Conservation (phyloP, 345 rosid species). For the Salix brachista region DNA sequence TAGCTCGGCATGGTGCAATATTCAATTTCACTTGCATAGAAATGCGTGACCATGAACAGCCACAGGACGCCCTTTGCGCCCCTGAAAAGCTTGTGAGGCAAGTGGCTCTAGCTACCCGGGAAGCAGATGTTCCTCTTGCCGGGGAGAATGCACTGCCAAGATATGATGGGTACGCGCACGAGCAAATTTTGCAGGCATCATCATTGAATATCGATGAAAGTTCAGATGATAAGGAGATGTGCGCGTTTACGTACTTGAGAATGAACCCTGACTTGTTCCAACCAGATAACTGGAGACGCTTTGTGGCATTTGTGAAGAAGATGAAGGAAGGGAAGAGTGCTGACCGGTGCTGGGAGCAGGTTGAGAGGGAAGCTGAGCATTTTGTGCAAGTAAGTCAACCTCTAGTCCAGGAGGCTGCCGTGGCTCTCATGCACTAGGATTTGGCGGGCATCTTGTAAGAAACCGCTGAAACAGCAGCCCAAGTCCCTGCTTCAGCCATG, state of each 20-base stretch:
- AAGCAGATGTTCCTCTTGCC: slow-evolving; percentile 69
- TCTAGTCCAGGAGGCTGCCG: slow-evolving; percentile 70
- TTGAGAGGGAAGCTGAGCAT: slow-evolving; percentile 90
- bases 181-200: slow-evolving; percentile 68
- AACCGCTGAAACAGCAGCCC: background rate
- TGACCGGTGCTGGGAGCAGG: slow-evolving; percentile 60
- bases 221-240: slow-evolving; percentile 54
- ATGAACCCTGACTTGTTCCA: slow-evolving; percentile 81
- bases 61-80: slow-evolving; percentile 86
- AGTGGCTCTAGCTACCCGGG: slow-evolving; percentile 68
- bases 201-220: slow-evolving; percentile 47
- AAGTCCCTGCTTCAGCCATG: slow-evolving; percentile 8
- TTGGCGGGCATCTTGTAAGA: background rate
- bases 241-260: slow-evolving; percentile 94
- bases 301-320: slow-evolving; percentile 87
- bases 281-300: slow-evolving; percentile 74
- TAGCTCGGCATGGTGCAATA: slow-evolving; percentile 77
- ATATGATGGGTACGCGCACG: slow-evolving; percentile 65
- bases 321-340: slow-evolving; percentile 75
- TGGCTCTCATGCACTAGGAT: slow-evolving; percentile 54
- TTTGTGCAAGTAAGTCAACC: slow-evolving; percentile 75
- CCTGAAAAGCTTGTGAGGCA: slow-evolving; percentile 95
- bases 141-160: slow-evolving; percentile 94
- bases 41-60: slow-evolving; percentile 97
- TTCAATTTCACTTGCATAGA: slow-evolving; percentile 96